A percentile compares a stretch with the other conserved stretches of the same genome.
Conservation (phyloP, 164 flowering plant species). For the Santalum album region DNA sequence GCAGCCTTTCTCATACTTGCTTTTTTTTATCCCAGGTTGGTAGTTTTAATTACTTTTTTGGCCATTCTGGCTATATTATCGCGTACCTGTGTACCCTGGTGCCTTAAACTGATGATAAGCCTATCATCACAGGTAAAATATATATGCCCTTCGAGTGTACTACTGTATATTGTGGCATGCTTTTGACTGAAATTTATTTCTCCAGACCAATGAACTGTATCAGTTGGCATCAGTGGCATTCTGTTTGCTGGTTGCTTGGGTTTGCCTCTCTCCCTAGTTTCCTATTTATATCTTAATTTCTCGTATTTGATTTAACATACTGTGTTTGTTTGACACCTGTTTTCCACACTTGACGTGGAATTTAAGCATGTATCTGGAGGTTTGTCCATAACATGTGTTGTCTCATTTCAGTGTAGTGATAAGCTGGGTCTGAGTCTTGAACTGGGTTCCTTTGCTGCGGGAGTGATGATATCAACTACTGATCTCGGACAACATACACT, state of each 20-base stretch:
- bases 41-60: slow-evolving; percentile 62
- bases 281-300: not conserved
- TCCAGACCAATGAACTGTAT: slow-evolving; percentile 97
- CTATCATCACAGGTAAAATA: slow-evolving; percentile 72
- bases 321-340: slow-evolving; percentile 2
- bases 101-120: slow-evolving; percentile 88
- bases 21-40: slow-evolving; percentile 54
- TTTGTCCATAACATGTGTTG: slow-evolving; percentile 1
- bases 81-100: slow-evolving; percentile 84
- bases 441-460: slow-evolving; percentile 97
- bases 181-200: slow-evolving; percentile 3
- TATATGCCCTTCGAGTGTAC: not conserved
- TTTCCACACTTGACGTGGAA: not conserved
- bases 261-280: slow-evolving; percentile 31
- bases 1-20: too few relatives aligned
- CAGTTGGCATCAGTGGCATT: slow-evolving; percentile 94
- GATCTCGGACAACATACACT: slow-evolving; percentile 94
- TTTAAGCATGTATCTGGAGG: not conserved
- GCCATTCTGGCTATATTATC: slow-evolving; percentile 55
- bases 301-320: not conserved
- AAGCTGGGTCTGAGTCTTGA: slow-evolving; percentile 96
- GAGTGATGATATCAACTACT: slow-evolving; percentile 96
- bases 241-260: slow-evolving; percentile 98
- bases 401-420: slow-evolving; percentile 80
- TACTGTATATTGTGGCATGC: not conserved